phyloP scores from a whole-genome alignment of 192 early-diverging fungal species.

The Piromyces finnis region DNA sequence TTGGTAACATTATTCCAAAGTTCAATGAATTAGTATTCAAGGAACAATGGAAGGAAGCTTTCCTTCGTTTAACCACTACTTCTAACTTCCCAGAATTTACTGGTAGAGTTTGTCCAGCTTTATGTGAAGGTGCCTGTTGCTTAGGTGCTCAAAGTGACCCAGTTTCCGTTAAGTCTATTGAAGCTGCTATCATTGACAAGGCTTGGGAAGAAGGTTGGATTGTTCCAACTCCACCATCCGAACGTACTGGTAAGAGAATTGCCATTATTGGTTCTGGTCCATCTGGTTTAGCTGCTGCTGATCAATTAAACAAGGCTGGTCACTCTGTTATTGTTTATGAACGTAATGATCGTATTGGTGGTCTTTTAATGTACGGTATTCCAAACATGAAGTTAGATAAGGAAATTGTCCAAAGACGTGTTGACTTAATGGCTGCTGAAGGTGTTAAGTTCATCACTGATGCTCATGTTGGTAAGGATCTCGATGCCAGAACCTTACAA shows the following conservation, averaged over 20 bases:
- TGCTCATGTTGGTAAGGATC: constrained; percentile 72
- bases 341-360: constrained; percentile 89
- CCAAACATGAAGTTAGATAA: constrained; percentile 99
- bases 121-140: constrained; percentile 91
- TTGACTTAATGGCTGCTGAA: constrained; percentile 87
- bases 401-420: constrained; percentile 75
- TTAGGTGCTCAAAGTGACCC: constrained; percentile 86
- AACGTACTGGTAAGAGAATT: constrained; percentile 64
- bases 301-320: constrained; percentile 94
- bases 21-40: constrained; percentile 97
- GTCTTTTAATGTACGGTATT: constrained; percentile 95
- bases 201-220: constrained; percentile 97
- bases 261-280: constrained; percentile 92
- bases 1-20: constrained; percentile 97
- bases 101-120: constrained; percentile 94
- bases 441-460: constrained; percentile 78
- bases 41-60: constrained; percentile 89
- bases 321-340: constrained; percentile 92
- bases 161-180: constrained; percentile 93
- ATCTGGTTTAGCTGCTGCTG: constrained; percentile 84
- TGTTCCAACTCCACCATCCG: constrained; percentile 55
- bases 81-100: constrained; percentile 99
- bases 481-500: constrained; percentile 47
- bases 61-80: constrained; percentile 82
- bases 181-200: constrained; percentile 93